Conservation (phyloP, 768 basidiomycete species). For the Cubamyces lactineus region DNA sequence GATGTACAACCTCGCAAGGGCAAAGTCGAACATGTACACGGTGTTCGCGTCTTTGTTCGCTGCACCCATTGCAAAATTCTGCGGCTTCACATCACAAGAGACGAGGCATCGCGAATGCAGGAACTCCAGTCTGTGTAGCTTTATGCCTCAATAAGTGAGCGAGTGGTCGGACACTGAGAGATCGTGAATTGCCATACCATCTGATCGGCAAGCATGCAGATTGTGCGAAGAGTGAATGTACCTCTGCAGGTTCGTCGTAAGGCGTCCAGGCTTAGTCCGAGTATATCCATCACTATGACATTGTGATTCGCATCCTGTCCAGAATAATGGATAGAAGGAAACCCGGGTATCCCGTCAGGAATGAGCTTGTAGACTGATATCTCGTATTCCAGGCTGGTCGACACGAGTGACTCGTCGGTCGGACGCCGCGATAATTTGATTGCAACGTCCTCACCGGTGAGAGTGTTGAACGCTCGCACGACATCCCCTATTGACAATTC, state of each 20-base stretch:
- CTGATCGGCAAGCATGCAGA: slow-evolving; percentile 31
- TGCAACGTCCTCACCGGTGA: background rate
- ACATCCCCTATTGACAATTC: background rate
- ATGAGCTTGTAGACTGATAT: slow-evolving; percentile 26
- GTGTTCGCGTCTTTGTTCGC: background rate
- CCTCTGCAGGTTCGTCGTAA: slow-evolving; percentile 26
- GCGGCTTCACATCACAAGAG: slow-evolving; percentile 31
- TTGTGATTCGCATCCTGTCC: slow-evolving; percentile 19
- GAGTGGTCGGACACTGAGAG: background rate
- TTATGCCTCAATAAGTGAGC: background rate
- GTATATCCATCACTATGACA: slow-evolving; percentile 29
- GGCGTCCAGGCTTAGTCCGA: slow-evolving; percentile 28
- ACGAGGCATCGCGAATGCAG: slow-evolving; percentile 28
- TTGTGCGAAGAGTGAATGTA: slow-evolving; percentile 26
- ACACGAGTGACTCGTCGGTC: background rate
- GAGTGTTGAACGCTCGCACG: background rate
- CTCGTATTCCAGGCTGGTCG: slow-evolving; percentile 18
- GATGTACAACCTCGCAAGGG: slow-evolving; percentile 19
- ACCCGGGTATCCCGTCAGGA: slow-evolving; percentile 14
- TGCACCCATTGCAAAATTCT: slow-evolving; percentile 29
- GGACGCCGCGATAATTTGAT: slow-evolving; percentile 11
- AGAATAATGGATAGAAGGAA: slow-evolving; percentile 23
- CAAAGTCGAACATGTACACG: slow-evolving; percentile 31
- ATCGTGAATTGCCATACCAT: slow-evolving; percentile 22
- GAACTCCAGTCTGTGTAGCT: slow-evolving; percentile 26